A percentile compares a stretch with the other conserved stretches of the same genome.
Conservation (phyloP, 2,329 filamentous ascomycete genomes). For the Sporothrix luriei region DNA sequence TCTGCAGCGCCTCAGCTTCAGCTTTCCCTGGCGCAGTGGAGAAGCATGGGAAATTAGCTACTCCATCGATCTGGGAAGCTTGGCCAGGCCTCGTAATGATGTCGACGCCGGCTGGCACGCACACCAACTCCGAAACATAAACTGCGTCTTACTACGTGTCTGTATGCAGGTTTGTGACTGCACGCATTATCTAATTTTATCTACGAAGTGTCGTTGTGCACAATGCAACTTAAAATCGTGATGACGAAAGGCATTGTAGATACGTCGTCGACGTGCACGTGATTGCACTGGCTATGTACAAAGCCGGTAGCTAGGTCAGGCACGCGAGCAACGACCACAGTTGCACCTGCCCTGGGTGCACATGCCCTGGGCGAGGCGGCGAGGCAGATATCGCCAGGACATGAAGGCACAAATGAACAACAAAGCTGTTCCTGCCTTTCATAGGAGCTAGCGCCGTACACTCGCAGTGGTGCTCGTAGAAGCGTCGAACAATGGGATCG, state of each 20-base stretch:
- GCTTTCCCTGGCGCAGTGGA: slow-evolving; percentile 25
- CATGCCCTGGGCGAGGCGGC: not conserved
- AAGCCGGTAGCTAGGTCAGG: not conserved
- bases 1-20: slow-evolving; percentile 30
- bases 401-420: slow-evolving; percentile 6
- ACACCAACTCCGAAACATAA: slow-evolving; percentile 12
- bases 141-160: not conserved
- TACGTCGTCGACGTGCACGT: not conserved
- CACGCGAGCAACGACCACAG: not conserved
- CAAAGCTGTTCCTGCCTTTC: not conserved
- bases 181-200: not conserved
- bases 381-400: not conserved
- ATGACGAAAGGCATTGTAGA: not conserved
- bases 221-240: not conserved
- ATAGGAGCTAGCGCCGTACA: not conserved
- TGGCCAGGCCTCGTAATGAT: slow-evolving; percentile 19
- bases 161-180: not conserved
- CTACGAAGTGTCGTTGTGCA: not conserved
- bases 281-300: not conserved
- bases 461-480: not conserved
- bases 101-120: slow-evolving; percentile 17
- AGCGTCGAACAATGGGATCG: not conserved
- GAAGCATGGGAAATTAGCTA: slow-evolving; percentile 34
- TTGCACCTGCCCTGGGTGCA: not conserved
- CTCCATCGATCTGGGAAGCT: slow-evolving; percentile 30